Conservation (phyloP, 495 filamentous ascomycete genomes). For the Astrocystis sublimbata region DNA sequence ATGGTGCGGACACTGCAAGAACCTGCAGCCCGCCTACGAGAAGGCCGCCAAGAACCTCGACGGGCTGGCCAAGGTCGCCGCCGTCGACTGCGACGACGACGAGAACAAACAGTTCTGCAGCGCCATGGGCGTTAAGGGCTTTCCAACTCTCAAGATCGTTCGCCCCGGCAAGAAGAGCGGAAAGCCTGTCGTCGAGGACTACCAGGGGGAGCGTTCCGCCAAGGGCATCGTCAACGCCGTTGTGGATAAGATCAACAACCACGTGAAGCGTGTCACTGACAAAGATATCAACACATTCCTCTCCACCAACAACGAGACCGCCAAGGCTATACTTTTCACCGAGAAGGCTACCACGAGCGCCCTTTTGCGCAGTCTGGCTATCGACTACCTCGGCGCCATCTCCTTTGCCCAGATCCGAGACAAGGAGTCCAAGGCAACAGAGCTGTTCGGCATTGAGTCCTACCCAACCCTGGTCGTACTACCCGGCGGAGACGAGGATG, state of each 20-base stretch:
- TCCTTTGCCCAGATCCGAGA: slow-evolving; percentile 81
- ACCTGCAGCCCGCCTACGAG: slow-evolving; percentile 92
- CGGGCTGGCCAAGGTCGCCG: slow-evolving; percentile 90
- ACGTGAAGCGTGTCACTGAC: slow-evolving; percentile 79
- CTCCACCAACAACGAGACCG: slow-evolving; percentile 65
- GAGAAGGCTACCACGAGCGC: slow-evolving; percentile 88
- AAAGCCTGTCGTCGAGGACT: slow-evolving; percentile 88
- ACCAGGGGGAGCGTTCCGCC: slow-evolving; percentile 77
- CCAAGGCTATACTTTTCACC: slow-evolving; percentile 91
- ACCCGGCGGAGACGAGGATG: slow-evolving; percentile 68
- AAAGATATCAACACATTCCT: slow-evolving; percentile 79
- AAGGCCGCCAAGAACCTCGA: slow-evolving; percentile 86
- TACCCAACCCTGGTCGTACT: slow-evolving; percentile 83
- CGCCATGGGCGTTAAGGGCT: slow-evolving; percentile 87
- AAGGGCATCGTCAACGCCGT: slow-evolving; percentile 88
- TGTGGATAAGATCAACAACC: slow-evolving; percentile 83
- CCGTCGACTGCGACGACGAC: slow-evolving; percentile 95
- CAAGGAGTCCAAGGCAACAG: slow-evolving; percentile 71
- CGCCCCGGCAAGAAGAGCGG: slow-evolving; percentile 73
- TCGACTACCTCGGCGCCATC: slow-evolving; percentile 86
- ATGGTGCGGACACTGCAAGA: slow-evolving; percentile 97
- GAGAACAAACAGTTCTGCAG: slow-evolving; percentile 88
- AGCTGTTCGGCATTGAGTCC: slow-evolving; percentile 71
- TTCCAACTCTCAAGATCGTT: slow-evolving; percentile 95
- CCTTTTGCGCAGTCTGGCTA: slow-evolving; percentile 78